phyloP scores from a whole-genome alignment of 805 yeast species.

The Pichia heedii region DNA sequence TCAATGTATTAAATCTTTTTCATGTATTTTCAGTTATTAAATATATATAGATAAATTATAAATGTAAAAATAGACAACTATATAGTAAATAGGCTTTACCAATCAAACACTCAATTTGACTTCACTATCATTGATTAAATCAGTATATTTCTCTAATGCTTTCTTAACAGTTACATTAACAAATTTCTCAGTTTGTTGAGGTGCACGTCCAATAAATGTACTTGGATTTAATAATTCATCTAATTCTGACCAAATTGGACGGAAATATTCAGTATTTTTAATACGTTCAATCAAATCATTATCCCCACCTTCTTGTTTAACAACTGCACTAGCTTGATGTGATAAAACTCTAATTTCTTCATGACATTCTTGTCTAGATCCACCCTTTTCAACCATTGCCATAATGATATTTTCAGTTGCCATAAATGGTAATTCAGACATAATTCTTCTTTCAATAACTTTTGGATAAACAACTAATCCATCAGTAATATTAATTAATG shows the following conservation, averaged over 20 bases:
- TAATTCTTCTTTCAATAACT: slow-evolving; percentile 95
- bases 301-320: slow-evolving; percentile 97
- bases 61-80: no score
- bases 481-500: slow-evolving; percentile 83
- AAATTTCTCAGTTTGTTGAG: slow-evolving; percentile 93
- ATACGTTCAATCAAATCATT: slow-evolving; percentile 91
- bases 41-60: no score
- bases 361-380: slow-evolving; percentile 96
- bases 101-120: slow-evolving; percentile 77
- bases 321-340: slow-evolving; percentile 95
- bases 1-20: no score
- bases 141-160: slow-evolving; percentile 64
- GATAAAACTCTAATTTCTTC: slow-evolving; percentile 95
- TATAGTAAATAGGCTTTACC: no score
- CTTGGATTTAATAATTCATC: slow-evolving; percentile 78
- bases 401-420: slow-evolving; percentile 98
- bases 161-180: slow-evolving; percentile 73
- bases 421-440: slow-evolving; percentile 95
- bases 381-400: slow-evolving; percentile 99
- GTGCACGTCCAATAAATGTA: slow-evolving; percentile 97
- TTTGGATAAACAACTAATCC: slow-evolving; percentile 98
- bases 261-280: slow-evolving; percentile 66
- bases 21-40: no score
- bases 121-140: slow-evolving; percentile 51
- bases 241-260: slow-evolving; percentile 81